Evolutionary conservation across 73 alveolate genomes (phyloP), one percentile per base, ranked within the genome.

Genomic region (Blepharisma japonicum): DNA sequence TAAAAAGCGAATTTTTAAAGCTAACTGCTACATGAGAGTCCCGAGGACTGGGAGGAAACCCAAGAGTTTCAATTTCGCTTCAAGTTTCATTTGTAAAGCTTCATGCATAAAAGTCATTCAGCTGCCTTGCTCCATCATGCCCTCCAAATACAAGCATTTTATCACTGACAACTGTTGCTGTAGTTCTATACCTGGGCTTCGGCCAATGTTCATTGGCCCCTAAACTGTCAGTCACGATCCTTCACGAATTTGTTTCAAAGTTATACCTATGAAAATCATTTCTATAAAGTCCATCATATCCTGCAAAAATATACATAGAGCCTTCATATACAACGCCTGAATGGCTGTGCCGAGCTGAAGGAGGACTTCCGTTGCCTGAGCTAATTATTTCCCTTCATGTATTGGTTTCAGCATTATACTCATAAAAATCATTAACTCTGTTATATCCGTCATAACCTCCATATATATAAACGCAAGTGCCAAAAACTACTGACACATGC

Each of bases 261-360:
- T 85, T 82, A 61, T 70, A 84, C 50, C 86, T 72, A 68, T 77
- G 87, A 68, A 85, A 84, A 71, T 85, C 92, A 47, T 83, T 85
- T 77, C 91, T 72, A 81, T 92, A 92, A 70, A 83, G 86, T 56
- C 98, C 98, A 49, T 92, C 98, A 78, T 92, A 92, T 8, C 98
- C 98, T 25, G 94, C 98, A 66, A 92, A 92, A 48, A 92, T 88
- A 82, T 86, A 92, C 95, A 92, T 86, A n/a, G 93, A 85, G 71
- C 88, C 92, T 61, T 89, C 95, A 68, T 89, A 81, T 8, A 85
- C 91, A 4, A 85, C 92, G 6, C 93, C 92, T 14, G 92, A 79
- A 71, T 89, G 96, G 32, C 91, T 81, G 68, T 89, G 96, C 20
- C 96, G 55, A 2, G 96, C 88, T 7, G 95, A 70, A 6, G 95